Percentiles rank a stretch among this genome's conserved stretches.
Evolutionary conservation across 2,329 filamentous ascomycete species (phyloP).

Genomic region (Aspergillus alliaceus): DNA sequence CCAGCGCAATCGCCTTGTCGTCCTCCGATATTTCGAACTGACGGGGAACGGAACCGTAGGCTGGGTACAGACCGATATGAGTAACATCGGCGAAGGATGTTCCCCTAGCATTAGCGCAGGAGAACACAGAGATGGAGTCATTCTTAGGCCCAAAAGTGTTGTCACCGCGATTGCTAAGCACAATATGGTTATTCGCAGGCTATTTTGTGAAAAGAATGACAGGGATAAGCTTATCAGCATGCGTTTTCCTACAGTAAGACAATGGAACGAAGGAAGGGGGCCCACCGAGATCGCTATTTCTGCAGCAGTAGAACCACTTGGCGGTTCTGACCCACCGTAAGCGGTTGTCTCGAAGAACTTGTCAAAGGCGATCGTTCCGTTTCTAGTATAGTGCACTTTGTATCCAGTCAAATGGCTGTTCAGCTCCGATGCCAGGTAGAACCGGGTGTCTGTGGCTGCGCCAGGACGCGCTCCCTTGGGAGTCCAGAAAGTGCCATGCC

Average conservation of each 20-base stretch:
- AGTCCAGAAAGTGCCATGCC: slow-evolving; percentile 55
- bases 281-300: slow-evolving; percentile 17
- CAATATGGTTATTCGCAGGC: slow-evolving; percentile 17
- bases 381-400: slow-evolving; percentile 10
- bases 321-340: slow-evolving; percentile 7
- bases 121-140: slow-evolving; percentile 17
- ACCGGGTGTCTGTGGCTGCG: background rate
- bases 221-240: background rate
- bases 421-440: slow-evolving; percentile 23
- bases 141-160: slow-evolving; percentile 12
- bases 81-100: background rate
- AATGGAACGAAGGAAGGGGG: background rate
- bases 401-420: slow-evolving; percentile 18
- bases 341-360: slow-evolving; percentile 13
- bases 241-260: background rate
- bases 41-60: slow-evolving; percentile 63
- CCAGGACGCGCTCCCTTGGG: slow-evolving; percentile 16
- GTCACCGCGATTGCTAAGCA: slow-evolving; percentile 17
- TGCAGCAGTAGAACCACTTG: slow-evolving; percentile 13
- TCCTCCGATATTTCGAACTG: slow-evolving; percentile 64
- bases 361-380: slow-evolving; percentile 12
- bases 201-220: background rate
- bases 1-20: slow-evolving; percentile 63
- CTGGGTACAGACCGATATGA: slow-evolving; percentile 58
- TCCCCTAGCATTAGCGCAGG: slow-evolving; percentile 5